These are phyloP conservation scores for Clavispora asparagi DNA, from an alignment of 805 yeast species.

Conservation along the genomic window DNA sequence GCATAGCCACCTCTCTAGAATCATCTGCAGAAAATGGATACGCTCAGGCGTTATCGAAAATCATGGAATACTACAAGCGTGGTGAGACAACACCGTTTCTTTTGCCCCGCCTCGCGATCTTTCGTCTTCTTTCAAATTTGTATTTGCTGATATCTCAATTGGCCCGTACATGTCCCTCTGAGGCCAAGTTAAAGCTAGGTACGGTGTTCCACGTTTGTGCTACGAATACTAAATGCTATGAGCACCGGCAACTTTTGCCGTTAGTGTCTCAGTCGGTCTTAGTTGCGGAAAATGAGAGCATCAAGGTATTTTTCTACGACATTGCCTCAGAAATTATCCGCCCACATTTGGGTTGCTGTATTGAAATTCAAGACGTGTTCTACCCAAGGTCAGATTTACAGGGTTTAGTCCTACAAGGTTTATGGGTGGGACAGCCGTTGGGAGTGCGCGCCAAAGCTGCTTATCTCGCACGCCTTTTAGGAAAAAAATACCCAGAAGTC, in stretches of 20 bases:
- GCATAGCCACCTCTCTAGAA: background rate
- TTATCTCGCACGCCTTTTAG: slow-evolving; percentile 5
- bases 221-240: slow-evolving; percentile 6
- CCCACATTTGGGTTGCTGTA: slow-evolving; percentile 12
- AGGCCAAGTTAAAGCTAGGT: slow-evolving; percentile 6
- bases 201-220: slow-evolving; percentile 11
- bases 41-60: background rate
- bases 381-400: slow-evolving; percentile 10
- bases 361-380: slow-evolving; percentile 12
- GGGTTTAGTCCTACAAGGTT: slow-evolving; percentile 10
- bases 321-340: slow-evolving; percentile 7
- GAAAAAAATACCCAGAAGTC: slow-evolving; percentile 9
- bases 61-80: background rate
- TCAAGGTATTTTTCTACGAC: slow-evolving; percentile 12
- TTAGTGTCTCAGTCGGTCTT: slow-evolving; percentile 7
- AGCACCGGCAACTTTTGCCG: slow-evolving; percentile 8
- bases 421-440: slow-evolving; percentile 11
- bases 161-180: background rate
- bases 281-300: slow-evolving; percentile 8
- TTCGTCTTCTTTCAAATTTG: slow-evolving; percentile 13
- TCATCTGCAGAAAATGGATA: background rate
- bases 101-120: background rate
- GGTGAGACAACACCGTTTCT: background rate
- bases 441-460: slow-evolving; percentile 8
- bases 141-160: slow-evolving; percentile 10